Conservation (phyloP, 176 grass and related monocot genomes). For the sorghum (Sorghum bicolor) region DNA sequence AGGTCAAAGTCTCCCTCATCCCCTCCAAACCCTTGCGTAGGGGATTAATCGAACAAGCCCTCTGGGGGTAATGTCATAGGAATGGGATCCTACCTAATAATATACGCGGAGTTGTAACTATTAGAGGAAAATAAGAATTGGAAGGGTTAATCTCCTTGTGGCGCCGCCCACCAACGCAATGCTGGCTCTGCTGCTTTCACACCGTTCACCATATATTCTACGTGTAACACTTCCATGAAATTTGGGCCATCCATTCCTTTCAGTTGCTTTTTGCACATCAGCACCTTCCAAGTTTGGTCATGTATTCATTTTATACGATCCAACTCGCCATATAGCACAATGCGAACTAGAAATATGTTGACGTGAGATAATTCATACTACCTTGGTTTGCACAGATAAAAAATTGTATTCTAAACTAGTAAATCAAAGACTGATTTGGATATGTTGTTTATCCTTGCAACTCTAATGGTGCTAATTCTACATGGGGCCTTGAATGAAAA, state of each 20-base stretch:
- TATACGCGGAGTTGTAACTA: not conserved
- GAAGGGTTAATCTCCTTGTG: not conserved
- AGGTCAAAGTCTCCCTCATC: too few relatives aligned
- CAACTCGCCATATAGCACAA: not conserved
- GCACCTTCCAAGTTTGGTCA: not conserved
- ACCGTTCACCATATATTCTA: not conserved
- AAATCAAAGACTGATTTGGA: not conserved
- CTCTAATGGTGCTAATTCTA: not conserved
- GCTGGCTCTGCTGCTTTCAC: not conserved
- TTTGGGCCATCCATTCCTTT: not conserved
- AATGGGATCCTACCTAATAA: not conserved
- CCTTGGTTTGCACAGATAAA: conserved; percentile 16
- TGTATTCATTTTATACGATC: conserved; percentile 4
- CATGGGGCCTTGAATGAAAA: not conserved
- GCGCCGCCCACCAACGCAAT: not conserved
- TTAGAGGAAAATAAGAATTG: not conserved
- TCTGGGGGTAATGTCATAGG: not conserved
- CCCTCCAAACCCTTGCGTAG: too few relatives aligned
- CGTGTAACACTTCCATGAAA: not conserved
- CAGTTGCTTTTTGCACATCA: not conserved
- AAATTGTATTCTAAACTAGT: not conserved
- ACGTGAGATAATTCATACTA: not conserved
- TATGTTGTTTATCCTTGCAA: not conserved
- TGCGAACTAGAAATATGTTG: not conserved
- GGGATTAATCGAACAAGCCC: too few relatives aligned